Percentiles rank a stretch among this genome's conserved stretches.
These are phyloP conservation scores for Aspergillus melleus DNA, from an alignment of 2,329 filamentous ascomycete genomes.

Conservation along the genomic window DNA sequence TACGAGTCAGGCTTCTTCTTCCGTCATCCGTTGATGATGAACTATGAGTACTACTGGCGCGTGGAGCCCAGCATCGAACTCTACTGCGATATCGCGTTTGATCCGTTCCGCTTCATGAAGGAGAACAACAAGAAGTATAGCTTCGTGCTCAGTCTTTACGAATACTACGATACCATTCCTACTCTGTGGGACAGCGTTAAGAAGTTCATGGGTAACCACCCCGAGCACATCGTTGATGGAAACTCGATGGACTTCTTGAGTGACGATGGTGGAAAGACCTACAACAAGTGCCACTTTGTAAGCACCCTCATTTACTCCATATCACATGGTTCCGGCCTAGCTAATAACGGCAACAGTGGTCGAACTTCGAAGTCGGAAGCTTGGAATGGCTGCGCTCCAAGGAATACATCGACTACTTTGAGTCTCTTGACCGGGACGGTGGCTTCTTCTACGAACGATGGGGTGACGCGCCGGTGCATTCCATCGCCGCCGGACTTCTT, in stretches of 20 bases:
- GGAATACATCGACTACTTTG: conserved; percentile 88
- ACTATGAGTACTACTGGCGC: conserved; percentile 99
- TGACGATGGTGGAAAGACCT: conserved; percentile 85
- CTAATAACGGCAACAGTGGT: conserved; percentile 67
- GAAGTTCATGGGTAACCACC: conserved; percentile 88
- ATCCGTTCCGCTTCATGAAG: conserved; percentile 95
- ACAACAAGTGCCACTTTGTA: conserved; percentile 98
- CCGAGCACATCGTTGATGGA: conserved; percentile 78
- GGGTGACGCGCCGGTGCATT: conserved; percentile 97
- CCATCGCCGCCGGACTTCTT: conserved; percentile 86
- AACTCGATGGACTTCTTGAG: conserved; percentile 92
- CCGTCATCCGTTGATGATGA: conserved; percentile 85
- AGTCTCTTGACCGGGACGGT: conserved; percentile 81
- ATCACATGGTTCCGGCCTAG: neutral
- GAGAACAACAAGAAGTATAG: conserved; percentile 98
- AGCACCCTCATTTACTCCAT: conserved; percentile 36
- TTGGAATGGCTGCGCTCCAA: conserved; percentile 89
- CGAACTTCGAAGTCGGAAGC: conserved; percentile 96
- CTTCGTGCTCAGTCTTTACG: conserved; percentile 92
- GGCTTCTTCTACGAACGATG: conserved; percentile 99
- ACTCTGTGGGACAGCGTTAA: conserved; percentile 94
- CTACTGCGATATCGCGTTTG: conserved; percentile 92
- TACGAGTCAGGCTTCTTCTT: conserved; percentile 99
- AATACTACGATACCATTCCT: conserved; percentile 94
- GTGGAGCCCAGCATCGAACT: conserved; percentile 97